phyloP scores from a whole-genome alignment of 164 flowering plant species.

The Aristolochia contorta region DNA sequence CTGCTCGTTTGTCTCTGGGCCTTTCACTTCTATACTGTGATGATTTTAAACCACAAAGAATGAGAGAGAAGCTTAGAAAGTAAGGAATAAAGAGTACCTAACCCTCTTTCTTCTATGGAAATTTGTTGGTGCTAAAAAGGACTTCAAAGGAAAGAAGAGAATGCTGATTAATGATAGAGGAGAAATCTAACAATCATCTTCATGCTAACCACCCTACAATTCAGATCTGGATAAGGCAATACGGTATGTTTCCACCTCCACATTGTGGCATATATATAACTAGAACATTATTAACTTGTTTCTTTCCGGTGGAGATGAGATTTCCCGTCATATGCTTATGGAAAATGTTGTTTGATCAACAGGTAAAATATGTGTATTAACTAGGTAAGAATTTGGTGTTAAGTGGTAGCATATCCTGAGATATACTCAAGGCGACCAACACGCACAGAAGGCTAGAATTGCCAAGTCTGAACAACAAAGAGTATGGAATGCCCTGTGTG shows the following conservation, averaged over 20 bases:
- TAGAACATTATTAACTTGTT: not conserved
- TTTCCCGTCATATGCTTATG: no score
- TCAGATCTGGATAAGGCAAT: not conserved
- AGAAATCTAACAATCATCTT: constrained; percentile 5
- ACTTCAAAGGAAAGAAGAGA: not conserved
- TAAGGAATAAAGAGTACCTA: not conserved
- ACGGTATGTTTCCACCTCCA: not conserved
- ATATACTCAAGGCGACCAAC: no score
- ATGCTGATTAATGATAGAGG: no score
- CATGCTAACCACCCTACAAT: constrained; percentile 10
- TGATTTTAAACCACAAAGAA: not conserved
- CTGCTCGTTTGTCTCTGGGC: not conserved
- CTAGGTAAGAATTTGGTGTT: no score
- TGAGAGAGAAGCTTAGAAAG: not conserved
- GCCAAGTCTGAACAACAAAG: no score
- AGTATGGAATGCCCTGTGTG: no score
- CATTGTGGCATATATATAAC: not conserved
- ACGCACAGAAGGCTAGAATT: no score
- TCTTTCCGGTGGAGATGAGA: no score
- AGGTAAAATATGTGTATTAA: no score
- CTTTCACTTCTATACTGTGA: not conserved
- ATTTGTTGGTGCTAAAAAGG: not conserved
- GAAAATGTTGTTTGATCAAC: no score
- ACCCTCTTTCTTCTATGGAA: not conserved
- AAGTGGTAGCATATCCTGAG: no score